Conservation (phyloP, 805 yeast species). For the Pichia scutulata region DNA sequence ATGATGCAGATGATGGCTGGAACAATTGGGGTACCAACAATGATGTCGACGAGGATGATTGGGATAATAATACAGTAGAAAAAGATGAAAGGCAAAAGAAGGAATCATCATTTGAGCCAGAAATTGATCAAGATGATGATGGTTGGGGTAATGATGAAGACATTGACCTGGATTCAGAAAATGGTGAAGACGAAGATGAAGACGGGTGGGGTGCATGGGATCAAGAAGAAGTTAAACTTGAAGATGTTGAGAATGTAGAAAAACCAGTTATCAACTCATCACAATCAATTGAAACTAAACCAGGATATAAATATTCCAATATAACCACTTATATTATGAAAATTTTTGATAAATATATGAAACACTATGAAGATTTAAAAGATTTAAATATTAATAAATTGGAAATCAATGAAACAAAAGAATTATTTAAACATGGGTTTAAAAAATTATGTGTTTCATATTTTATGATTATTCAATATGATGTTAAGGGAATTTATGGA, state of each 20-base stretch:
- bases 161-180: constrained; percentile 9
- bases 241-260: neutral
- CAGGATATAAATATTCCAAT: constrained; percentile 16
- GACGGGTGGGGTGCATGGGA: constrained; percentile 23
- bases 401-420: constrained; percentile 16
- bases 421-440: constrained; percentile 19
- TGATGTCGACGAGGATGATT: neutral
- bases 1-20: neutral
- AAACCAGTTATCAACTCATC: neutral
- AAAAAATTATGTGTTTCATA: constrained; percentile 22
- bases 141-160: constrained; percentile 7
- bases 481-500: constrained; percentile 15
- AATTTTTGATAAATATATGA: constrained; percentile 15
- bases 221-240: constrained; percentile 12
- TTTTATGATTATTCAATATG: constrained; percentile 22
- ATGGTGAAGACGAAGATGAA: constrained; percentile 22
- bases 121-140: neutral
- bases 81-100: neutral
- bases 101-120: neutral
- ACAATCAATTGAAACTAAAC: neutral
- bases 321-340: constrained; percentile 12
- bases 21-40: neutral
- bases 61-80: neutral
- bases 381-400: constrained; percentile 6
- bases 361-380: constrained; percentile 14